These are phyloP conservation scores for Nothophytophthora sp. DNA, from an alignment of 352 stramenopile species.

Conservation along the genomic window DNA sequence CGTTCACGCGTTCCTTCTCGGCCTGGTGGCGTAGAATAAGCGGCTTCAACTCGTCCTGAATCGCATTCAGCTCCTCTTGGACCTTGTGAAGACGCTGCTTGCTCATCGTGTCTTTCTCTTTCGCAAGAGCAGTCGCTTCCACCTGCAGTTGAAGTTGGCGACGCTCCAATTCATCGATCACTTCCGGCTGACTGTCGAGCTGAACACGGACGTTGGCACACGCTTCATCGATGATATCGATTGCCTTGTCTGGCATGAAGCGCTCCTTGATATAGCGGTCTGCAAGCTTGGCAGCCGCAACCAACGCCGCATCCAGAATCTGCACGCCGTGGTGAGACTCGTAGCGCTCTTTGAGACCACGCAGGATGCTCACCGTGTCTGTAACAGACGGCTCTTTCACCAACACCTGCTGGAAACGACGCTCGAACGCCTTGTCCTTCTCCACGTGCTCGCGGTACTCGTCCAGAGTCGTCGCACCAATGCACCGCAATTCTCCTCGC, in stretches of 20 bases:
- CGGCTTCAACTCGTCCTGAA: conserved; percentile 91
- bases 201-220: conserved; percentile 90
- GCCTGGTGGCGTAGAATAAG: conserved; percentile 91
- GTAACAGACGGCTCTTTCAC: conserved; percentile 95
- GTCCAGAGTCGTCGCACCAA: conserved; percentile 97
- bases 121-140: conserved; percentile 91
- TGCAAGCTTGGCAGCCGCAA: conserved; percentile 94
- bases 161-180: conserved; percentile 96
- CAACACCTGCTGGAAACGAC: conserved; percentile 97
- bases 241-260: conserved; percentile 94
- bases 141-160: conserved; percentile 96
- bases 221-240: conserved; percentile 96
- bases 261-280: conserved; percentile 93
- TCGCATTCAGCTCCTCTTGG: conserved; percentile 91
- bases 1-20: conserved; percentile 92
- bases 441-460: conserved; percentile 99
- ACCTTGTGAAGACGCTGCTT: conserved; percentile 92
- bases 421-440: conserved; percentile 98
- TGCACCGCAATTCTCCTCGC: conserved; percentile 95
- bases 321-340: conserved; percentile 97
- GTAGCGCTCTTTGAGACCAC: conserved; percentile 96
- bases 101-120: conserved; percentile 94
- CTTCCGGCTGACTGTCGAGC: conserved; percentile 94
- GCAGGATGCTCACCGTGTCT: conserved; percentile 96
- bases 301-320: conserved; percentile 93